phyloP scores from a whole-genome alignment of 2,329 filamentous ascomycete species.

The Stylonectria norvegica region DNA sequence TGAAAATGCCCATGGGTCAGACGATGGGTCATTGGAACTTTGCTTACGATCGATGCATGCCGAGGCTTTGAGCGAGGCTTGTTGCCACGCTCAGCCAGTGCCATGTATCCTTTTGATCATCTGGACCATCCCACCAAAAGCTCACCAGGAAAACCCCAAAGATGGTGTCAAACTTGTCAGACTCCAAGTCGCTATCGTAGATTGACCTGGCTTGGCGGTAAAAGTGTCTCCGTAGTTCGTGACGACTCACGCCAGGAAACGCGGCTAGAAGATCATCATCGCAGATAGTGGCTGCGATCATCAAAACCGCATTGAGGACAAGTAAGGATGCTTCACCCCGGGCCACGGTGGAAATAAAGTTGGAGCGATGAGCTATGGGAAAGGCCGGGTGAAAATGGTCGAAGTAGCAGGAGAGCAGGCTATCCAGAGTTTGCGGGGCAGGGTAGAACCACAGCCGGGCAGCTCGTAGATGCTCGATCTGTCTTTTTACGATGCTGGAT shows the following conservation, averaged over 20 bases:
- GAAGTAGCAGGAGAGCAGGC: too few species aligned
- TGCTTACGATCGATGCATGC: slow-evolving; percentile 30
- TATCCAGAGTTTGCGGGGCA: too few species aligned
- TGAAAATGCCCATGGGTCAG: too few species aligned
- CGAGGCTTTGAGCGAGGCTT: slow-evolving; percentile 43
- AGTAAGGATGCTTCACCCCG: slow-evolving; percentile 48
- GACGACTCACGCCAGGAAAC: slow-evolving; percentile 40
- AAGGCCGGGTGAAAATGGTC: too few species aligned
- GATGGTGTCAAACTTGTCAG: slow-evolving; percentile 41
- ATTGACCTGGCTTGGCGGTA: slow-evolving; percentile 46
- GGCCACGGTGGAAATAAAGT: too few species aligned
- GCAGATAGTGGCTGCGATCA: slow-evolving; percentile 48
- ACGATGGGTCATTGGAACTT: too few species aligned
- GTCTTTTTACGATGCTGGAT: too few species aligned
- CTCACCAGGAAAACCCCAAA: slow-evolving; percentile 48
- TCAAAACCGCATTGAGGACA: slow-evolving; percentile 46
- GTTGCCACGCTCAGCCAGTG: slow-evolving; percentile 45
- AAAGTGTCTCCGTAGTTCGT: slow-evolving; percentile 43
- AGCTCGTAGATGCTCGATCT: too few species aligned
- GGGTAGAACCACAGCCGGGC: too few species aligned
- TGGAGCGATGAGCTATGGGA: too few species aligned
- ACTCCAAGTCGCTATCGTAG: slow-evolving; percentile 47
- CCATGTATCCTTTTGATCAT: slow-evolving; percentile 38
- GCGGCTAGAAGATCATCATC: slow-evolving; percentile 37
- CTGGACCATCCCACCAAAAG: slow-evolving; percentile 47